Evolutionary conservation across 495 filamentous ascomycete species (phyloP).

Genomic region (Penicillium samsonianum): DNA sequence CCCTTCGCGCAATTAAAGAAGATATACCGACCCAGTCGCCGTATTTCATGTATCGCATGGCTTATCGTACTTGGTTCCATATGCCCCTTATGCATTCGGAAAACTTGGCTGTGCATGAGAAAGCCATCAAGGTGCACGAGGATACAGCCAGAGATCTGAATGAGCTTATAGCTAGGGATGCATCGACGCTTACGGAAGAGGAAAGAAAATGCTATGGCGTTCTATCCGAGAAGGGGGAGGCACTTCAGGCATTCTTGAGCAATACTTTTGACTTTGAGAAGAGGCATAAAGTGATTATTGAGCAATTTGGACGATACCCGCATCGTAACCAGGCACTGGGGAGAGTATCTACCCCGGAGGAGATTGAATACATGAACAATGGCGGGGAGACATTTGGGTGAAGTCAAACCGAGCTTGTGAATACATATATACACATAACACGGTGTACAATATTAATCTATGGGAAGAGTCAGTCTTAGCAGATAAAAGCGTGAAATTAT

Average conservation of each 20-base stretch:
- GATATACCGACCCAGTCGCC: conserved; percentile 21
- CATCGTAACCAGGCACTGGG: conserved; percentile 28
- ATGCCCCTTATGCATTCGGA: conserved; percentile 40
- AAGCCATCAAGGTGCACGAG: conserved; percentile 24
- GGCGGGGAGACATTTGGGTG: conserved; percentile 29
- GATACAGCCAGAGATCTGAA: conserved; percentile 24
- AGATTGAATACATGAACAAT: conserved; percentile 27
- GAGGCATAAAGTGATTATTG: conserved; percentile 31
- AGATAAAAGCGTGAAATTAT: too few relatives aligned
- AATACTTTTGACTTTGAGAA: conserved; percentile 24
- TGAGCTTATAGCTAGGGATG: conserved; percentile 18
- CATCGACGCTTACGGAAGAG: conserved; percentile 14
- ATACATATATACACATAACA: background rate
- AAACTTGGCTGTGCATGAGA: conserved; percentile 27
- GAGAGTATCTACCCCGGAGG: conserved; percentile 24
- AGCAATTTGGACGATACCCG: conserved; percentile 33
- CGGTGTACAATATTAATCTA: background rate
- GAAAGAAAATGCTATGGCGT: conserved; percentile 21
- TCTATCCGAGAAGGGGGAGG: conserved; percentile 18
- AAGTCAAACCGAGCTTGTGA: background rate
- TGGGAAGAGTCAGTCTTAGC: too few relatives aligned
- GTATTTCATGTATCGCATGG: conserved; percentile 28
- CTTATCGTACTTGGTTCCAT: conserved; percentile 36
- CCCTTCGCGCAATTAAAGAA: conserved; percentile 22
- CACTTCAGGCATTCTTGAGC: conserved; percentile 14